Percentiles rank a stretch among this genome's conserved stretches.
Evolutionary conservation across 495 filamentous ascomycete genomes (phyloP).

Genomic region (Clavariopsis aquatica): DNA sequence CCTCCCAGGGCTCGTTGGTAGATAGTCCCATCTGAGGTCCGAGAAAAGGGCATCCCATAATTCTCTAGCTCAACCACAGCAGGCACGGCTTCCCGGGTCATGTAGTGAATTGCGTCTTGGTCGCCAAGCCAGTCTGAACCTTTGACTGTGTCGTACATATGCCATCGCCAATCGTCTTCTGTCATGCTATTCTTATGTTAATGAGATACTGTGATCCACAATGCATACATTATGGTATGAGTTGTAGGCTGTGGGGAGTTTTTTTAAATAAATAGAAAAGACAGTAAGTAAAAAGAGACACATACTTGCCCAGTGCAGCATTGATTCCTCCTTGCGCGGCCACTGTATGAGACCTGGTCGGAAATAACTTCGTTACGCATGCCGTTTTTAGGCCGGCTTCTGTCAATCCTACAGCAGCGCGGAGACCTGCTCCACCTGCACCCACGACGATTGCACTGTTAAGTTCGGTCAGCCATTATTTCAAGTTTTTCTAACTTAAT

Average conservation of each 20-base stretch:
- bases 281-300: neutral
- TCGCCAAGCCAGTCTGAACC: conserved; percentile 98
- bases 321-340: conserved; percentile 95
- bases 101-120: conserved; percentile 99
- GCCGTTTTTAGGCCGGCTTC: conserved; percentile 99
- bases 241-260: too few species aligned
- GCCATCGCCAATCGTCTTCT: conserved; percentile 97
- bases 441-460: conserved; percentile 83
- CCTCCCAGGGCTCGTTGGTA: conserved; percentile 99
- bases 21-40: conserved; percentile 95
- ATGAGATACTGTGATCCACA: too few species aligned
- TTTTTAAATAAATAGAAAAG: too few species aligned
- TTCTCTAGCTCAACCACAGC: conserved; percentile 95
- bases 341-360: conserved; percentile 93
- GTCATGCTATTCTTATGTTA: conserved; percentile 55
- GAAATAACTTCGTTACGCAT: conserved; percentile 98
- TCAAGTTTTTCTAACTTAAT: too few species aligned
- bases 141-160: conserved; percentile 99
- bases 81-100: conserved; percentile 91
- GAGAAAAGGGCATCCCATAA: conserved; percentile 96
- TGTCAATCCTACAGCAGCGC: conserved; percentile 93
- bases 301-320: conserved; percentile 83
- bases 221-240: too few species aligned
- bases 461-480: neutral
- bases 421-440: conserved; percentile 90